A percentile compares a stretch with the other conserved stretches of the same genome.
Evolutionary conservation across 768 basidiomycete genomes (phyloP).

Genomic region (Russula emetica): DNA sequence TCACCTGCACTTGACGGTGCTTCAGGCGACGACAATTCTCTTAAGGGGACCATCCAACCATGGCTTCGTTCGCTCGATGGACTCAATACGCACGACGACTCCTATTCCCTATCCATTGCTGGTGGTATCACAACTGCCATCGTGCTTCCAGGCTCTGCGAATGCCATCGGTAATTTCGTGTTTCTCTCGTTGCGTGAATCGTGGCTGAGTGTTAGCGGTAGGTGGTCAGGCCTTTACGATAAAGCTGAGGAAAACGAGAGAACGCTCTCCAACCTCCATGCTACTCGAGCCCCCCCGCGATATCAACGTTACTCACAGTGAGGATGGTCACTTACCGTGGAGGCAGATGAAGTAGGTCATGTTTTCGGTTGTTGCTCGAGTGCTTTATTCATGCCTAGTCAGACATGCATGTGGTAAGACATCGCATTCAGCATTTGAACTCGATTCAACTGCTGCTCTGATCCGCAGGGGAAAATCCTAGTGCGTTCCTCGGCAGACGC

Average conservation of each 20-base stretch:
- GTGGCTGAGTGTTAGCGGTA: conserved; percentile 28
- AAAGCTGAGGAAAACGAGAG: conserved; percentile 69
- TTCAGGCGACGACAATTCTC: conserved; percentile 43
- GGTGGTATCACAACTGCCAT: conserved; percentile 79
- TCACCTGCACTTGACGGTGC: conserved; percentile 33
- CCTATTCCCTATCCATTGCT: conserved; percentile 63
- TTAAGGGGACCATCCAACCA: conserved; percentile 47
- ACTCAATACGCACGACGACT: conserved; percentile 75
- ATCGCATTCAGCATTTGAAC: background rate
- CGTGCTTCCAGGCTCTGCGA: conserved; percentile 68
- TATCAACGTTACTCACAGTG: conserved; percentile 48
- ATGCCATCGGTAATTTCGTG: conserved; percentile 17
- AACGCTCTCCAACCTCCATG: conserved; percentile 69
- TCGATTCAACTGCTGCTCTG: conserved; percentile 4
- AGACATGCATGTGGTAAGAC: conserved; percentile 58
- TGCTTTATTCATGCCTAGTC: background rate
- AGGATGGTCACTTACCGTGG: conserved; percentile 50
- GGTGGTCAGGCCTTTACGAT: conserved; percentile 76
- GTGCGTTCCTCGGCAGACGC: conserved; percentile 25
- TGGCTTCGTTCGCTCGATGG: conserved; percentile 76
- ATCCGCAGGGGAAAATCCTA: conserved; percentile 55
- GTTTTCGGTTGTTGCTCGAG: background rate
- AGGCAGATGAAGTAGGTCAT: conserved; percentile 67
- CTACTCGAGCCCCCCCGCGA: conserved; percentile 70
- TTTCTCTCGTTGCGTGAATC: background rate